Evolutionary conservation across 192 early-diverging fungal genomes (phyloP).

Genomic region (Gryganskiella cystojenkinii): DNA sequence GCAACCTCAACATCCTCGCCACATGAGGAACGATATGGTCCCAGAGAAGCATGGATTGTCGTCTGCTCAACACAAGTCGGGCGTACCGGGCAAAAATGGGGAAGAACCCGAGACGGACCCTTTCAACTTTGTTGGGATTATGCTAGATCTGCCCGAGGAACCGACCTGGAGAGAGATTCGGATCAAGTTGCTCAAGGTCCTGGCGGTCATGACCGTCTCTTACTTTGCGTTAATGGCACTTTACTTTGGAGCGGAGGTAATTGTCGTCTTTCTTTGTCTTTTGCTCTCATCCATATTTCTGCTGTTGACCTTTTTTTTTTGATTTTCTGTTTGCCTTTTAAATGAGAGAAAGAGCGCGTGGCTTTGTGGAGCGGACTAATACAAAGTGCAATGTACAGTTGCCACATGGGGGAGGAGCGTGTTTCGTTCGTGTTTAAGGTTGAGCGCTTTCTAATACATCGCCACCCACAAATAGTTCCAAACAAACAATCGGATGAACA

Average conservation of each 20-base stretch:
- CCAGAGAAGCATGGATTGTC: neutral
- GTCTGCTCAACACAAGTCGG: conserved; percentile 10
- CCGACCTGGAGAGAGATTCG: conserved; percentile 24
- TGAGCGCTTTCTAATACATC: too few relatives aligned
- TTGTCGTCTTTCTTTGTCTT: neutral
- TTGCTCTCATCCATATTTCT: neutral
- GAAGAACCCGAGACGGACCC: conserved; percentile 47
- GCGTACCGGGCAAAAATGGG: conserved; percentile 38
- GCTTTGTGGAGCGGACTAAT: too few relatives aligned
- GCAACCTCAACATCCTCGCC: conserved; percentile 9
- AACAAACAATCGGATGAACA: conserved; percentile 11
- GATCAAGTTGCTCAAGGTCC: conserved; percentile 33
- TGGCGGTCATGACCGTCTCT: conserved; percentile 32
- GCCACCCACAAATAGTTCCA: too few relatives aligned
- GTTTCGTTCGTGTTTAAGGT: neutral
- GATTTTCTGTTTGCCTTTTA: too few relatives aligned
- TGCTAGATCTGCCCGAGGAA: conserved; percentile 38
- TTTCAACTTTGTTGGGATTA: conserved; percentile 45
- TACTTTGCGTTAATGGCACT: conserved; percentile 42
- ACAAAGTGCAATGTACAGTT: too few relatives aligned
- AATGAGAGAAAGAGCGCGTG: too few relatives aligned
- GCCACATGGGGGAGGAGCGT: too few relatives aligned
- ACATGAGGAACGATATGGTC: conserved; percentile 17
- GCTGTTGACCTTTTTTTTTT: neutral
- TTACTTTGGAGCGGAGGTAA: conserved; percentile 46